Conservation (phyloP, 2,329 filamentous ascomycete genomes). For the Fusarium humuli region DNA sequence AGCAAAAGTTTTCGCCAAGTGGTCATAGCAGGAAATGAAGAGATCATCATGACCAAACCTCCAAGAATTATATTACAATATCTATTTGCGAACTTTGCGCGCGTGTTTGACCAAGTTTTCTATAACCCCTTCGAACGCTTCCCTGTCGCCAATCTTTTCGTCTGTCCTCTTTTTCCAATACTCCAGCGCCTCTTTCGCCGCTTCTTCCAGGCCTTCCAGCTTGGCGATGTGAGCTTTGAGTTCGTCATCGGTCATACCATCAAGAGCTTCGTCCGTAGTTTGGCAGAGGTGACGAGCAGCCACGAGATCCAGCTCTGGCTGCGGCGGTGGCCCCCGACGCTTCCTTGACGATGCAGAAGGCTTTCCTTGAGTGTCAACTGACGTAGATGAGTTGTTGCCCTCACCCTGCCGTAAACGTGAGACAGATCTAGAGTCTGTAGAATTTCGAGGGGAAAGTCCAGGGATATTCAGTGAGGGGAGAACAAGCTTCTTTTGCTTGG, state of each 20-base stretch:
- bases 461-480: slow-evolving; percentile 86
- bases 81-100: slow-evolving; percentile 81
- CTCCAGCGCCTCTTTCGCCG: slow-evolving; percentile 81
- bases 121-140: slow-evolving; percentile 96
- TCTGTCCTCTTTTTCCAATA: slow-evolving; percentile 91
- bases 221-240: slow-evolving; percentile 76
- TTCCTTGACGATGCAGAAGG: slow-evolving; percentile 56
- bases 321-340: slow-evolving; percentile 70
- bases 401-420: slow-evolving; percentile 61
- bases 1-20: slow-evolving; percentile 37
- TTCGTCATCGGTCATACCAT: slow-evolving; percentile 82
- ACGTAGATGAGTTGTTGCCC: slow-evolving; percentile 67
- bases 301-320: slow-evolving; percentile 82
- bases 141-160: slow-evolving; percentile 88
- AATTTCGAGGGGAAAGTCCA: slow-evolving; percentile 65
- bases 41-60: slow-evolving; percentile 34
- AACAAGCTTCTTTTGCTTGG: slow-evolving; percentile 97
- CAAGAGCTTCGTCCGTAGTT: slow-evolving; percentile 85
- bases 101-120: slow-evolving; percentile 95
- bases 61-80: slow-evolving; percentile 29
- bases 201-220: slow-evolving; percentile 75
- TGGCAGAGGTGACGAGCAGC: slow-evolving; percentile 81
- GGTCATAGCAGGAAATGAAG: slow-evolving; percentile 39
- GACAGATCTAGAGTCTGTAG: slow-evolving; percentile 64
- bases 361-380: slow-evolving; percentile 69